Conservation (phyloP, 352 stramenopile genomes). For the Globisporangium uncinulatum region DNA sequence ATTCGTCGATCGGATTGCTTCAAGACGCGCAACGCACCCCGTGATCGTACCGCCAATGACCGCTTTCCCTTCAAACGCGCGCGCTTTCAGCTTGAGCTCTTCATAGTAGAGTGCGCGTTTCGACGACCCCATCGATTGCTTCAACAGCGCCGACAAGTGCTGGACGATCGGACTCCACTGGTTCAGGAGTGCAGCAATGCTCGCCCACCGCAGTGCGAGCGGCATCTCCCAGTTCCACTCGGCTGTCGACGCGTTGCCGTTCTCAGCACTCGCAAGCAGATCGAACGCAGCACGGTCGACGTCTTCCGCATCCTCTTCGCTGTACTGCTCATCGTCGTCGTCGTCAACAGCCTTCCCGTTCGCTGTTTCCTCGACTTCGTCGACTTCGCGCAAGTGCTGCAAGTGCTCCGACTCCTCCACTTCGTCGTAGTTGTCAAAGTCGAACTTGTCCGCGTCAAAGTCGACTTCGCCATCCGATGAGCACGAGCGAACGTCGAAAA, state of each 20-base stretch:
- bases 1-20: conserved; percentile 77
- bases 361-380: conserved; percentile 43
- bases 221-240: conserved; percentile 76
- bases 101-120: conserved; percentile 60
- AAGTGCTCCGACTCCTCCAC: conserved; percentile 75
- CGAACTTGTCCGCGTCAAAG: conserved; percentile 31
- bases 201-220: conserved; percentile 50
- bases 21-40: conserved; percentile 75
- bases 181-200: conserved; percentile 25
- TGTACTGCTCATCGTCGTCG: conserved; percentile 17
- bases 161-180: conserved; percentile 17
- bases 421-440: conserved; percentile 50
- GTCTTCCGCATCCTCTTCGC: conserved; percentile 12
- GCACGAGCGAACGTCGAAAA: conserved; percentile 13
- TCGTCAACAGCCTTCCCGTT: conserved; percentile 21
- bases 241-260: conserved; percentile 6
- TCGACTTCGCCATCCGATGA: conserved; percentile 30
- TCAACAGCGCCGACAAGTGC: conserved; percentile 1
- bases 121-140: conserved; percentile 7
- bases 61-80: conserved; percentile 78
- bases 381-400: conserved; percentile 80
- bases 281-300: conserved; percentile 16
- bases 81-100: conserved; percentile 54
- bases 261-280: background rate
- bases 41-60: conserved; percentile 87